Conservation (phyloP, 805 yeast genomes). For the Ogataea kodamae region DNA sequence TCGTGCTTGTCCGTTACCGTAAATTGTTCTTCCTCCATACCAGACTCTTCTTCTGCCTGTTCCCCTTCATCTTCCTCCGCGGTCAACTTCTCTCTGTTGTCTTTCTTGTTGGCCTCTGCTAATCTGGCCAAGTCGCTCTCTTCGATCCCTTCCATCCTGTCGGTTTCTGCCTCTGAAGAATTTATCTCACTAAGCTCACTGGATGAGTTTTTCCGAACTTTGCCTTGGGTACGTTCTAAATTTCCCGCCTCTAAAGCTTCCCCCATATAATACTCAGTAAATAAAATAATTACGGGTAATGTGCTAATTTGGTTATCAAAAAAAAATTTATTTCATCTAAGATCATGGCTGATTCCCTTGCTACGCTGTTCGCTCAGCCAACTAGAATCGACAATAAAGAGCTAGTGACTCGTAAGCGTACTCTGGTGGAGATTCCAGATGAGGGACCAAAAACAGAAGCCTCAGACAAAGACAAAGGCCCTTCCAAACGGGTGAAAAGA, state of each 20-base stretch:
- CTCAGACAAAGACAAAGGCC: constrained; percentile 24
- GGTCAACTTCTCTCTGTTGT: constrained; percentile 9
- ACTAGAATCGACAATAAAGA: constrained; percentile 43
- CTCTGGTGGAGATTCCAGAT: constrained; percentile 17
- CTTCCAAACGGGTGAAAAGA: constrained; percentile 21
- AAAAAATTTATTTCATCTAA: constrained; percentile 4
- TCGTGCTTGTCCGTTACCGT: constrained; percentile 26
- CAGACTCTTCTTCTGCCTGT: constrained; percentile 24
- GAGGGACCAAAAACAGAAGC: constrained; percentile 20
- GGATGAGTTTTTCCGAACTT: constrained; percentile 16
- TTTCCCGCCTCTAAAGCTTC: constrained; percentile 7
- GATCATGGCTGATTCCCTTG: constrained; percentile 9
- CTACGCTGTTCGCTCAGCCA: constrained; percentile 36
- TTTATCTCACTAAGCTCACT: constrained; percentile 26
- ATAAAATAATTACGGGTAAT: constrained; percentile 5
- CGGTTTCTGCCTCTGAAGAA: constrained; percentile 88
- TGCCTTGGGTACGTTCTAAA: constrained; percentile 7
- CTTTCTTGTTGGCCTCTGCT: constrained; percentile 32
- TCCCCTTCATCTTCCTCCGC: constrained; percentile 15
- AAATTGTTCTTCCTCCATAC: constrained; percentile 27
- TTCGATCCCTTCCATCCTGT: constrained; percentile 66
- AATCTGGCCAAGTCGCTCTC: constrained; percentile 47
- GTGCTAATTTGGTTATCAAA: constrained; percentile 9
- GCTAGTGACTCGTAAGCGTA: constrained; percentile 29
- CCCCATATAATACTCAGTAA: constrained; percentile 8